Percentiles rank a stretch among this genome's conserved stretches.
phyloP scores from a whole-genome alignment of 768 basidiomycete genomes.

The Mycena alexandri region DNA sequence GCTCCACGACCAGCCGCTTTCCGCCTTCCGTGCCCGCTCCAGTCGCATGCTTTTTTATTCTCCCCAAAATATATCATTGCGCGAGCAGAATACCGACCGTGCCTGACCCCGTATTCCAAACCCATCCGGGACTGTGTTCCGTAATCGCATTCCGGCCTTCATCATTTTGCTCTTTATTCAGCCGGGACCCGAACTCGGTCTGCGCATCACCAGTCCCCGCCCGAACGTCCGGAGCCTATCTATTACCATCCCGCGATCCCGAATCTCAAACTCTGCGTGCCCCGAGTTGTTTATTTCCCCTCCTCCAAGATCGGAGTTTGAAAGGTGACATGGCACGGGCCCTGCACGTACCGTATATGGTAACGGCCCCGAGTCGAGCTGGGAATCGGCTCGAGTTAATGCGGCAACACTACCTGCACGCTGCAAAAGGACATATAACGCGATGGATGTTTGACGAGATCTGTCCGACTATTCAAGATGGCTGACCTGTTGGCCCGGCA shows the following conservation, averaged over 20 bases:
- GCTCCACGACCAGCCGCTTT: slow-evolving; percentile 18
- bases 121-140: neutral
- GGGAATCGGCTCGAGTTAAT: too few relatives aligned
- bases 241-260: neutral
- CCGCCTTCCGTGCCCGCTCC: slow-evolving; percentile 26
- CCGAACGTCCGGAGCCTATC: neutral
- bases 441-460: slow-evolving; percentile 22
- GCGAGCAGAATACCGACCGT: too few relatives aligned
- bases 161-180: neutral
- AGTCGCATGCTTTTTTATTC: slow-evolving; percentile 7
- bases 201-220: slow-evolving; percentile 1
- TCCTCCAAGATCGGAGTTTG: slow-evolving; percentile 26
- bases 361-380: too few relatives aligned
- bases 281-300: neutral
- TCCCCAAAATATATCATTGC: too few relatives aligned
- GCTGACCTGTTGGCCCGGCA: slow-evolving; percentile 19
- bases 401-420: too few relatives aligned
- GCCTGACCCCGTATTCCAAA: slow-evolving; percentile 1
- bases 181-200: neutral
- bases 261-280: neutral
- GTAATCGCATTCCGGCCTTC: neutral
- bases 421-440: slow-evolving; percentile 30
- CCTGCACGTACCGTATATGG: too few relatives aligned
- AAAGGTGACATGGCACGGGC: slow-evolving; percentile 30
- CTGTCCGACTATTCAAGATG: slow-evolving; percentile 19